Conservation (phyloP, 257 asterid genomes). For the Scutellaria barbata region DNA sequence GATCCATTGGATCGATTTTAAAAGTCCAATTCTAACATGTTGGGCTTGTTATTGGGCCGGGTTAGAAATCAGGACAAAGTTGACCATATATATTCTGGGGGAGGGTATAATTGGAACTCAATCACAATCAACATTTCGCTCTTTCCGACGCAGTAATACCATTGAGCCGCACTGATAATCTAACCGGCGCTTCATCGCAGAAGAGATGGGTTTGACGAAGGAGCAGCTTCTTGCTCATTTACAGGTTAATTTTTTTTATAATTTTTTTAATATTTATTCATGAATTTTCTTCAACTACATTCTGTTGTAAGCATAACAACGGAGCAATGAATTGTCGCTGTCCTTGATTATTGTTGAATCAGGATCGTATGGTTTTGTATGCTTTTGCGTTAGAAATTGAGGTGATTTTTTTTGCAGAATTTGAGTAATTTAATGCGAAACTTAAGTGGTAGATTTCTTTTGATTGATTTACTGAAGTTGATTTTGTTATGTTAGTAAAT, state of each 20-base stretch:
- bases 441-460: neutral
- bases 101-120: conserved; percentile 32
- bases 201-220: conserved; percentile 62
- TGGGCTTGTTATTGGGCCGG: neutral
- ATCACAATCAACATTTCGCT: neutral
- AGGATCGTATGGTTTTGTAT: conserved; percentile 2
- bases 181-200: conserved; percentile 36
- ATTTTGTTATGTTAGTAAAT: neutral
- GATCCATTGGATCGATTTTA: too few species aligned
- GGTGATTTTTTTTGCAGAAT: neutral
- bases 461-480: neutral
- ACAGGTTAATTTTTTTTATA: conserved; percentile 50
- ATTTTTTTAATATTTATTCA: too few species aligned
- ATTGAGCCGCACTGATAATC: conserved; percentile 29
- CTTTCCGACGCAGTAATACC: conserved; percentile 24
- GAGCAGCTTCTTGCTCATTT: conserved; percentile 65
- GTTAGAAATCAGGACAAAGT: neutral
- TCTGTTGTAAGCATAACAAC: neutral
- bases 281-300: conserved; percentile 1
- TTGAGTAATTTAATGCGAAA: conserved; percentile 1
- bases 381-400: conserved; percentile 6
- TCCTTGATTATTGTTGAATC: conserved; percentile 4
- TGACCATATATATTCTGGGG: neutral
- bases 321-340: conserved; percentile 12
- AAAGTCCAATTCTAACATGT: neutral